Percentiles rank a stretch among this genome's conserved stretches.
Conservation (phyloP, 768 basidiomycete species). For the Crassisporium funariophilum region DNA sequence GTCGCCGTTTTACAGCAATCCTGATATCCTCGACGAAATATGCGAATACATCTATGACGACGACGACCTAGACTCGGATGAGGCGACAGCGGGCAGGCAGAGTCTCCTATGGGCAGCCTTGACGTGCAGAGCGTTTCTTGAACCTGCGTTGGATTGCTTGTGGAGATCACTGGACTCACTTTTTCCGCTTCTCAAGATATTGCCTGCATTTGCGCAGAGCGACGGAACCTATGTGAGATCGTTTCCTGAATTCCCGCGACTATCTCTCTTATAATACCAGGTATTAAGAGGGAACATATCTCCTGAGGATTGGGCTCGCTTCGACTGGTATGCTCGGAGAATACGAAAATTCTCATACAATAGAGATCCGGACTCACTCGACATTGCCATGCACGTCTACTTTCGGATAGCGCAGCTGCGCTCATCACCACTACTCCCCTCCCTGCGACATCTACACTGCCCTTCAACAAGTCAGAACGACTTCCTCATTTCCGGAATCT, state of each 20-base stretch:
- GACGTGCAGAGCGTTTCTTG: slow-evolving; percentile 32
- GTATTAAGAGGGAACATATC: slow-evolving; percentile 30
- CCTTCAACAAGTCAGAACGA: slow-evolving; percentile 30
- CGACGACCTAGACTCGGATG: slow-evolving; percentile 16
- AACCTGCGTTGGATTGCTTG: slow-evolving; percentile 33
- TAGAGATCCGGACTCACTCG: slow-evolving; percentile 28
- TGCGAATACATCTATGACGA: slow-evolving; percentile 27
- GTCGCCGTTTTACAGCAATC: slow-evolving; percentile 26
- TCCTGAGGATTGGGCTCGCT: slow-evolving; percentile 30
- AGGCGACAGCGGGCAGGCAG: slow-evolving; percentile 15
- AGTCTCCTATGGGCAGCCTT: slow-evolving; percentile 25
- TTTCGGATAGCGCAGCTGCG: slow-evolving; percentile 34
- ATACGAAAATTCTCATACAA: slow-evolving; percentile 32
- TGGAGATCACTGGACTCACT: slow-evolving; percentile 35
- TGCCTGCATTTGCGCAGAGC: slow-evolving; percentile 30
- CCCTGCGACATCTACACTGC: slow-evolving; percentile 29
- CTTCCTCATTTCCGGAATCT: slow-evolving; percentile 35
- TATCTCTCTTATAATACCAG: slow-evolving; percentile 13
- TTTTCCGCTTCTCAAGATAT: slow-evolving; percentile 32
- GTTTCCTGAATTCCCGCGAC: not conserved
- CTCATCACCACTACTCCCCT: slow-evolving; percentile 27
- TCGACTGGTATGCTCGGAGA: slow-evolving; percentile 32
- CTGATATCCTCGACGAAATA: slow-evolving; percentile 33
- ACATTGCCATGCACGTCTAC: slow-evolving; percentile 38
- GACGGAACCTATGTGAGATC: slow-evolving; percentile 34